Percentiles rank a stretch among this genome's conserved stretches.
Evolutionary conservation across 257 asterid species (phyloP).

Genomic region (Solanum appendiculatum): DNA sequence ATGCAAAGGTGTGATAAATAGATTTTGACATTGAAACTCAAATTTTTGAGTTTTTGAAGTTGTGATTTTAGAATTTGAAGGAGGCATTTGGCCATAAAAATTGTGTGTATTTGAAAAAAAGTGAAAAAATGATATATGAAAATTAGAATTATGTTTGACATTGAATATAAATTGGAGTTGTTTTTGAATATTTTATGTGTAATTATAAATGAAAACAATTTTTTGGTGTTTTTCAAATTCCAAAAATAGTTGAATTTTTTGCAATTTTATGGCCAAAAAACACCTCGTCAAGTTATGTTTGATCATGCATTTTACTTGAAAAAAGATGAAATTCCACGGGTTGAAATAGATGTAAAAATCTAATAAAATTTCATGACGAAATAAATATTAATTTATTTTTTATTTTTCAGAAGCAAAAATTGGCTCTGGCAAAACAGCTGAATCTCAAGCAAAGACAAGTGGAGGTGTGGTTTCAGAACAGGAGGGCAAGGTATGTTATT

Average conservation of each 20-base stretch:
- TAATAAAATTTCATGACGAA: not conserved
- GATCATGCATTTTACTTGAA: not conserved
- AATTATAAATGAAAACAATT: too few species aligned
- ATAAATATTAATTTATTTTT: not conserved
- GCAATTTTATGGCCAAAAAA: too few species aligned
- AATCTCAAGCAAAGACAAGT: slow-evolving; percentile 88
- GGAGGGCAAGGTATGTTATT: slow-evolving; percentile 88
- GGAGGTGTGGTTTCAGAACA: slow-evolving; percentile 98
- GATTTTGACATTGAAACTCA: too few species aligned
- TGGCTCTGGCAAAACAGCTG: slow-evolving; percentile 77
- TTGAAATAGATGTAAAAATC: too few species aligned
- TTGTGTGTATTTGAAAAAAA: not conserved
- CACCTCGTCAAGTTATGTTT: too few species aligned
- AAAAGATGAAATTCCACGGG: too few species aligned
- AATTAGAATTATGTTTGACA: too few species aligned
- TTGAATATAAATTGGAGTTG: too few species aligned
- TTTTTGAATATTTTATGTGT: too few species aligned
- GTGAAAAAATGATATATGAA: too few species aligned
- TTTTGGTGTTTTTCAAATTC: too few species aligned
- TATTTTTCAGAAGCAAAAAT: slow-evolving; percentile 68
- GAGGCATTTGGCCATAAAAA: not conserved
- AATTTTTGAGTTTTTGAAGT: not conserved
- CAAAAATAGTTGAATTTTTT: too few species aligned
- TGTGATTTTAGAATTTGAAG: not conserved
- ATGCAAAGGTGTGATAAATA: not conserved